phyloP scores from a whole-genome alignment of 768 basidiomycete genomes.

The Boletus pseudo-olivaceus region DNA sequence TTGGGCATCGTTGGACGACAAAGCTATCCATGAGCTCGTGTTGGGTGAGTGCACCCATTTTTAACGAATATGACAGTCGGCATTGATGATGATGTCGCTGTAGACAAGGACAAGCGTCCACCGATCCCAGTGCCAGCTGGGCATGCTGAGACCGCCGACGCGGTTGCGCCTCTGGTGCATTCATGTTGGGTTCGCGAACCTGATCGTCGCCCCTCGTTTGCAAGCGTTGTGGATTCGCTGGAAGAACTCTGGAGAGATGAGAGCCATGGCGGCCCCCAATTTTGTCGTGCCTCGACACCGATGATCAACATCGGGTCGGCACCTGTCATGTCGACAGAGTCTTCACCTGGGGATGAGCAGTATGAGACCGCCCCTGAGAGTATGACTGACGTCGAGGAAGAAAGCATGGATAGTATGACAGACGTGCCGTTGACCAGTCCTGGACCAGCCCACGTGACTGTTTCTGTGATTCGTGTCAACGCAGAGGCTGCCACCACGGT shows the following conservation, averaged over 20 bases:
- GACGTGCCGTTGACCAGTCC: conserved; percentile 20
- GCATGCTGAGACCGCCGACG: conserved; percentile 31
- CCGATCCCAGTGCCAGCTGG: conserved; percentile 37
- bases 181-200: conserved; percentile 58
- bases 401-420: conserved; percentile 8
- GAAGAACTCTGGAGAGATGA: conserved; percentile 42
- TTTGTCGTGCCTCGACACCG: background rate
- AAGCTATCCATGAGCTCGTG: conserved; percentile 48
- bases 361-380: conserved; percentile 29
- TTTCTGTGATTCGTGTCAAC: background rate
- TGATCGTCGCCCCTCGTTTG: conserved; percentile 49
- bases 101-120: conserved; percentile 53
- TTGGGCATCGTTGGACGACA: conserved; percentile 51
- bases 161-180: conserved; percentile 43
- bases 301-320: background rate
- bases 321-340: conserved; percentile 6
- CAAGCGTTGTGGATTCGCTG: conserved; percentile 43
- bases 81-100: conserved; percentile 15
- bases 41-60: conserved; percentile 36
- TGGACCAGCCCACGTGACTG: background rate
- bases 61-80: conserved; percentile 2
- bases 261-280: conserved; percentile 19
- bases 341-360: conserved; percentile 21
- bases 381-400: conserved; percentile 18
- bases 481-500: conserved; percentile 21